Evolutionary conservation across 371 early-diverging fungal species (phyloP).

Genomic region (Fennellomyces sp.): DNA sequence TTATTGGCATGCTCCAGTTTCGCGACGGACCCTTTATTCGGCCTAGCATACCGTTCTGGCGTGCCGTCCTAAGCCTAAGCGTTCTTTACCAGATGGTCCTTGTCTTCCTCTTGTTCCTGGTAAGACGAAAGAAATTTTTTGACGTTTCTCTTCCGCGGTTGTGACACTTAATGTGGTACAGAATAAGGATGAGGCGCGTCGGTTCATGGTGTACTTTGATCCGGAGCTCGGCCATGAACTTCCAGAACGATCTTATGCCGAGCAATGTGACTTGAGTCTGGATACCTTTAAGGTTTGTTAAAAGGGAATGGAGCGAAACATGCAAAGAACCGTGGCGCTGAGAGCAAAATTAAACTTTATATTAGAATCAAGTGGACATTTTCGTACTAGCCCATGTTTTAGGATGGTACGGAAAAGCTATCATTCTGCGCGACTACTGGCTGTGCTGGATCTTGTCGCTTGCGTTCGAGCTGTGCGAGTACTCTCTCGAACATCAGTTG

Average conservation of each 20-base stretch:
- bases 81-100: conserved; percentile 88
- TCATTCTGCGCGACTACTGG: conserved; percentile 92
- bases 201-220: conserved; percentile 80
- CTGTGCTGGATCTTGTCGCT: conserved; percentile 95
- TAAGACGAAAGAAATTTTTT: conserved; percentile 26
- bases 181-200: conserved; percentile 85
- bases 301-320: background rate
- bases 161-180: conserved; percentile 22
- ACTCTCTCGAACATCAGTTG: conserved; percentile 93
- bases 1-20: conserved; percentile 88
- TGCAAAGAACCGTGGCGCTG: background rate
- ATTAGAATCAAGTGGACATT: conserved; percentile 84
- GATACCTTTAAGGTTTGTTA: conserved; percentile 70
- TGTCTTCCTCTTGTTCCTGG: conserved; percentile 91
- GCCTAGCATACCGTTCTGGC: conserved; percentile 96
- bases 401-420: conserved; percentile 95
- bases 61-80: conserved; percentile 81
- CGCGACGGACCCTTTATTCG: conserved; percentile 94
- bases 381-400: conserved; percentile 93
- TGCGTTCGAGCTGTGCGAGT: conserved; percentile 94
- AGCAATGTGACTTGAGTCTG: conserved; percentile 79
- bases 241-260: conserved; percentile 94
- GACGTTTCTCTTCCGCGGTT: background rate
- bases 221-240: conserved; percentile 77
- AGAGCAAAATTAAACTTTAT: background rate